Evolutionary conservation across 805 yeast genomes (phyloP).

Genomic region (Hanseniaspora taiwanica): DNA sequence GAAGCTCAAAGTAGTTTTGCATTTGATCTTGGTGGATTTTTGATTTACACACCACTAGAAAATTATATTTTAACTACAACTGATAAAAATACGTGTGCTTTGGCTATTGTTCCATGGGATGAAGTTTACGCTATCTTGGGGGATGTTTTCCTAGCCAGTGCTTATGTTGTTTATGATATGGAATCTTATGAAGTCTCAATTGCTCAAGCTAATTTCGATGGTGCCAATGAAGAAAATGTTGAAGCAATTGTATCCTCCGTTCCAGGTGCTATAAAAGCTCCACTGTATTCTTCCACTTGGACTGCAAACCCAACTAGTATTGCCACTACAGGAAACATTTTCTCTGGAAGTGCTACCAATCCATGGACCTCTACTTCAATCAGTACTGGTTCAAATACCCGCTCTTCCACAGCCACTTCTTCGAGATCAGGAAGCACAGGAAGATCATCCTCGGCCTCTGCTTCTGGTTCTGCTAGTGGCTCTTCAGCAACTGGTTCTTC

Average conservation of each 20-base stretch:
- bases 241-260: constrained; percentile 31
- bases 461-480: background rate
- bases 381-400: background rate
- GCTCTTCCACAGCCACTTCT: background rate
- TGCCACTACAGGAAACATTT: constrained; percentile 18
- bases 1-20: constrained; percentile 13
- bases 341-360: constrained; percentile 9
- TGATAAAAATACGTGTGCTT: constrained; percentile 27
- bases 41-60: constrained; percentile 35
- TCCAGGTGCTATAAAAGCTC: constrained; percentile 36
- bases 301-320: background rate
- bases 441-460: background rate
- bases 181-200: constrained; percentile 27
- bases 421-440: background rate
- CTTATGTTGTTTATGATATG: constrained; percentile 40
- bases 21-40: constrained; percentile 44
- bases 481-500: constrained; percentile 2
- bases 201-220: constrained; percentile 25
- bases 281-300: constrained; percentile 29
- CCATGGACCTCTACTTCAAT: constrained; percentile 4
- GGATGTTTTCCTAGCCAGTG: constrained; percentile 35
- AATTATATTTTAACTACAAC: constrained; percentile 17
- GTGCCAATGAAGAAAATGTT: constrained; percentile 26
- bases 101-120: constrained; percentile 24
- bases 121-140: constrained; percentile 26